A percentile compares a stretch with the other conserved stretches of the same genome.
Conservation (phyloP, 2,329 filamentous ascomycete species). For the Gnomoniopsis sp. region DNA sequence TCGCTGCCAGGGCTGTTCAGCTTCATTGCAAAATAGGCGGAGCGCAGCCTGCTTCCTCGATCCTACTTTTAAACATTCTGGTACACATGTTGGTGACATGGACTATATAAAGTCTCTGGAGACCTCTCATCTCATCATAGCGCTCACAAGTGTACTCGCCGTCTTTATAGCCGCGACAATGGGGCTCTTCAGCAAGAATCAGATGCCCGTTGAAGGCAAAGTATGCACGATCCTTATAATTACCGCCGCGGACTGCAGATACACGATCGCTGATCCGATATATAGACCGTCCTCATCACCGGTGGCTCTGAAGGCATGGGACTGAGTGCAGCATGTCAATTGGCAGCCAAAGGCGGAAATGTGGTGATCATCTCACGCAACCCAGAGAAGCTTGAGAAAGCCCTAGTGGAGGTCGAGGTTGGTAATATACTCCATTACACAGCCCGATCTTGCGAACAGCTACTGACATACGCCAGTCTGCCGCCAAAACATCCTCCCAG, state of each 20-base stretch:
- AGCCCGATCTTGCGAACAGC: not conserved
- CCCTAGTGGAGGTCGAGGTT: constrained; percentile 54
- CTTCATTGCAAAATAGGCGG: not conserved
- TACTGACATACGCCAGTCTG: constrained; percentile 41
- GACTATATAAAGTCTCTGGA: constrained; percentile 19
- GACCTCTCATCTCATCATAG: constrained; percentile 22
- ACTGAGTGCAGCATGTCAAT: constrained; percentile 54
- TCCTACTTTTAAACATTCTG: not conserved
- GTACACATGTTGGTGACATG: constrained; percentile 16
- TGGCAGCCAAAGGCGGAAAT: constrained; percentile 65
- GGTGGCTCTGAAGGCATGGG: constrained; percentile 72
- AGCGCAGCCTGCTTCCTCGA: not conserved
- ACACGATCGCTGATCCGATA: not conserved
- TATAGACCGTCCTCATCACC: constrained; percentile 64
- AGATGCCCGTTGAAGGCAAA: constrained; percentile 81
- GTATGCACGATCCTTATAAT: constrained; percentile 41
- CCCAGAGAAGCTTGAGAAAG: constrained; percentile 53
- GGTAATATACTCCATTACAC: constrained; percentile 2
- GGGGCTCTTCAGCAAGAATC: constrained; percentile 70
- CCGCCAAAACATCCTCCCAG: constrained; percentile 65
- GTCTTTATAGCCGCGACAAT: constrained; percentile 45
- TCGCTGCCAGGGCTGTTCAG: not conserved
- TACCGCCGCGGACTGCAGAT: not conserved
- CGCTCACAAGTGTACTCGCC: constrained; percentile 30
- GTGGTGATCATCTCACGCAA: constrained; percentile 66